These are phyloP conservation scores for Fraxinus latifolia DNA, from an alignment of 305 asterid species.

Conservation along the genomic window DNA sequence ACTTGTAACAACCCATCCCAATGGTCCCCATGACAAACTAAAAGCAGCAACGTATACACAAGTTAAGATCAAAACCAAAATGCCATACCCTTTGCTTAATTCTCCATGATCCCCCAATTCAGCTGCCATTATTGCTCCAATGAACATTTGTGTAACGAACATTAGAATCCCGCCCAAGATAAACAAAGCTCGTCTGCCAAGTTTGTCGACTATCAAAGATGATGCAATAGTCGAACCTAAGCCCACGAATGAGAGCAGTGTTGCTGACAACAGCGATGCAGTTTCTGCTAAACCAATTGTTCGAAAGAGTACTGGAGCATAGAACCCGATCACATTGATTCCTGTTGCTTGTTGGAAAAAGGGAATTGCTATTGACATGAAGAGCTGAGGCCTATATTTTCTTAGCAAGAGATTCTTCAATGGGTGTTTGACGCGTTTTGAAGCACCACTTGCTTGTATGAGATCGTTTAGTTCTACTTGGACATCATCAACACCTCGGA, in stretches of 20 bases:
- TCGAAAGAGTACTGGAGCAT: constrained; percentile 40
- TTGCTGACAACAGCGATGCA: constrained; percentile 33
- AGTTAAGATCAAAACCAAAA: constrained; percentile 27
- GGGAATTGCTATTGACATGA: constrained; percentile 42
- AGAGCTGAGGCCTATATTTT: constrained; percentile 42
- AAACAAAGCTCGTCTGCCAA: constrained; percentile 37
- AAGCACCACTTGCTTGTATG: constrained; percentile 26
- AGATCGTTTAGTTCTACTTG: neutral
- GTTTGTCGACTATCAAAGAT: constrained; percentile 29
- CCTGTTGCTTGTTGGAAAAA: constrained; percentile 47
- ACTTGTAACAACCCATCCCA: constrained; percentile 52
- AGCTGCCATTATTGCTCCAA: constrained; percentile 33
- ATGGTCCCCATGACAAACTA: constrained; percentile 53
- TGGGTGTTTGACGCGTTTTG: constrained; percentile 31
- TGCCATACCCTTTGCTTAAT: constrained; percentile 23
- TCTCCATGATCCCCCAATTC: constrained; percentile 30
- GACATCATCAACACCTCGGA: neutral
- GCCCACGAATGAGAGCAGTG: constrained; percentile 27
- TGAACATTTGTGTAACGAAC: constrained; percentile 24
- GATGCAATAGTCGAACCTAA: constrained; percentile 14
- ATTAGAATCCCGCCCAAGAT: constrained; percentile 31
- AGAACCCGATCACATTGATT: constrained; percentile 37
- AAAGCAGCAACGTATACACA: constrained; percentile 35
- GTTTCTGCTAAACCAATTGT: constrained; percentile 38
- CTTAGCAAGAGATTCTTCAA: constrained; percentile 26